Conservation (phyloP, 2,329 filamentous ascomycete species). For the Xylariales sp. region DNA sequence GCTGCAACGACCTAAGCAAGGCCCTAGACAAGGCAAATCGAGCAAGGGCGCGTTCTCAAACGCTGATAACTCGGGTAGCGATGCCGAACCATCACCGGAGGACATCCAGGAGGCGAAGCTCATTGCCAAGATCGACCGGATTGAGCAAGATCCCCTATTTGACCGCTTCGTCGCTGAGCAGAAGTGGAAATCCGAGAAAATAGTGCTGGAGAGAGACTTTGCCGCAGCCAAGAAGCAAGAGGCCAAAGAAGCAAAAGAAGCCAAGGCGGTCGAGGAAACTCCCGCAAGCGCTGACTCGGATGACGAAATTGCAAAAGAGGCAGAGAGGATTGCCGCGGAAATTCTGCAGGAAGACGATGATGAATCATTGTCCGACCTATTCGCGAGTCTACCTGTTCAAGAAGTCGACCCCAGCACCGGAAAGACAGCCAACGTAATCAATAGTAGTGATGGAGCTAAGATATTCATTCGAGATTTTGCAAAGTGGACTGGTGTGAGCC, state of each 20-base stretch:
- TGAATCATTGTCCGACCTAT: slow-evolving; percentile 47
- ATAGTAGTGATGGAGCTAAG: slow-evolving; percentile 46
- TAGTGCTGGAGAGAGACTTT: slow-evolving; percentile 59
- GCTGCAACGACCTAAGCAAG: slow-evolving; percentile 50
- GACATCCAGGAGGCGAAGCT: slow-evolving; percentile 57
- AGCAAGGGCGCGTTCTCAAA: slow-evolving; percentile 12
- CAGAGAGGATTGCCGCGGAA: slow-evolving; percentile 54
- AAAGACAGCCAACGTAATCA: slow-evolving; percentile 53
- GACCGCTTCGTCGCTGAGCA: slow-evolving; percentile 62
- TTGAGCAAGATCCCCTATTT: slow-evolving; percentile 75
- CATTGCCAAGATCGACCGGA: slow-evolving; percentile 67
- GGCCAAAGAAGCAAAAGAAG: slow-evolving; percentile 27
- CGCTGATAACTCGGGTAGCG: background rate
- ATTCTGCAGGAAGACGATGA: slow-evolving; percentile 51
- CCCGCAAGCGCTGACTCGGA: slow-evolving; percentile 22
- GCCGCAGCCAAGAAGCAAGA: slow-evolving; percentile 42
- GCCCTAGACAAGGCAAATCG: slow-evolving; percentile 36
- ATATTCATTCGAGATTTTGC: slow-evolving; percentile 77
- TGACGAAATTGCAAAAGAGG: slow-evolving; percentile 49
- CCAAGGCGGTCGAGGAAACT: slow-evolving; percentile 19
- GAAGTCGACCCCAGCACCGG: slow-evolving; percentile 56
- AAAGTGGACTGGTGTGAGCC: slow-evolving; percentile 72
- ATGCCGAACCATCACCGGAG: slow-evolving; percentile 15
- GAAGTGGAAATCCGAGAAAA: slow-evolving; percentile 57
- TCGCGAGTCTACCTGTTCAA: slow-evolving; percentile 55